Conservation (phyloP, 768 basidiomycete species). For the Pholiota microspora region DNA sequence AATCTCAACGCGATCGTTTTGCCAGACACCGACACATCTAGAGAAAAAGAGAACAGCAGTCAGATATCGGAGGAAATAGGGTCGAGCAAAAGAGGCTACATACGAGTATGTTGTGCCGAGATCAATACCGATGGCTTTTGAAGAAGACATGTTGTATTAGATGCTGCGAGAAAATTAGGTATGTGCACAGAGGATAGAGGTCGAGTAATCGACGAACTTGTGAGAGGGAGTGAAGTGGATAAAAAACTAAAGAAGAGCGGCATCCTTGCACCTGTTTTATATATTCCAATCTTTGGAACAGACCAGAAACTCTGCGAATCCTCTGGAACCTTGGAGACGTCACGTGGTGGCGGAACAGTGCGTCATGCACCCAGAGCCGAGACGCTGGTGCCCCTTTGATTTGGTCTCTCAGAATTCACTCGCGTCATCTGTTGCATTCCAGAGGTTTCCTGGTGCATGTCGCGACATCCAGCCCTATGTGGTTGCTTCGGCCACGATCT, state of each 20-base stretch:
- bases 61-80: slow-evolving; percentile 7
- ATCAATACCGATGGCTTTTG: slow-evolving; percentile 90
- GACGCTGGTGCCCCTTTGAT: background rate
- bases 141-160: slow-evolving; percentile 44
- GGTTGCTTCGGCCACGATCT: background rate
- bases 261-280: slow-evolving; percentile 29
- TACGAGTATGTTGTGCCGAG: slow-evolving; percentile 97
- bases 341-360: slow-evolving; percentile 30
- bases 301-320: slow-evolving; percentile 42
- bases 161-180: background rate
- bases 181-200: background rate
- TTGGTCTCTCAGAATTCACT: no score
- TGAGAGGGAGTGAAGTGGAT: slow-evolving; percentile 15
- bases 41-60: slow-evolving; percentile 14
- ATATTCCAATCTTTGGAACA: slow-evolving; percentile 34
- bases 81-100: slow-evolving; percentile 23
- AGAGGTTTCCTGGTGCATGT: slow-evolving; percentile 19
- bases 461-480: background rate
- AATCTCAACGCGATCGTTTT: slow-evolving; percentile 99
- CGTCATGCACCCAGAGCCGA: slow-evolving; percentile 19
- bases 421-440: slow-evolving; percentile 1
- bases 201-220: background rate
- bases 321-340: slow-evolving; percentile 41
- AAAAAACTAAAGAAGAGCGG: slow-evolving; percentile 18
- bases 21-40: slow-evolving; percentile 99